phyloP scores from a whole-genome alignment of 805 yeast genomes.

The Candida loeiensis region DNA sequence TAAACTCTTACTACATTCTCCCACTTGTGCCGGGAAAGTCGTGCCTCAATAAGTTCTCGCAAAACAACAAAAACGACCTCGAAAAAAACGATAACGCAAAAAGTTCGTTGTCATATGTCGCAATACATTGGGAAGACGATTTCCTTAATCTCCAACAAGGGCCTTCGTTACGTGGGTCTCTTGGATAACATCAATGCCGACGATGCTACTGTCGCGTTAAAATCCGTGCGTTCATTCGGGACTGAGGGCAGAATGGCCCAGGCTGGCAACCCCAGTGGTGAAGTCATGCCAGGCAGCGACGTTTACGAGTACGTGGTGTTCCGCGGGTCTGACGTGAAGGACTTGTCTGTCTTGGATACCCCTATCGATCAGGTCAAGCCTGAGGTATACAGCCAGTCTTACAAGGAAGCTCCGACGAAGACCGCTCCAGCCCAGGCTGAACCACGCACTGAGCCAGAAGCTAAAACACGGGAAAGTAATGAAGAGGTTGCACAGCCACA shows the following conservation, averaged over 20 bases:
- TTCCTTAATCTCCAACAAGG: conserved; percentile 72
- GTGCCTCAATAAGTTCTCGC: not conserved
- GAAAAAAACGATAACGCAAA: not conserved
- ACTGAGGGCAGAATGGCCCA: conserved; percentile 79
- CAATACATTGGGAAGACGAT: conserved; percentile 90
- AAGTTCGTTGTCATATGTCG: conserved; percentile 53
- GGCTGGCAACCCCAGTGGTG: conserved; percentile 58
- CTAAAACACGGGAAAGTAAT: too few relatives aligned
- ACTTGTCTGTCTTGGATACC: conserved; percentile 75
- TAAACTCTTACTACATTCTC: not conserved
- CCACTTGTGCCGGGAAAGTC: not conserved
- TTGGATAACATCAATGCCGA: conserved; percentile 85
- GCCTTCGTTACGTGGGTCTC: conserved; percentile 85
- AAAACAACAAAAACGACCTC: not conserved
- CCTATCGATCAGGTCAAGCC: conserved; percentile 64
- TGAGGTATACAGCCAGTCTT: conserved; percentile 29
- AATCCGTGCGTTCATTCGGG: conserved; percentile 78
- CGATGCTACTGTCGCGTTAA: conserved; percentile 82
- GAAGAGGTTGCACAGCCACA: conserved; percentile 12
- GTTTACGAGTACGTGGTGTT: conserved; percentile 76
- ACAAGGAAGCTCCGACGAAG: conserved; percentile 6
- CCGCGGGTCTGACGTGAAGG: conserved; percentile 90
- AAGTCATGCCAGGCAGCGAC: conserved; percentile 67
- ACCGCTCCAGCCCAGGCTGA: conserved; percentile 6
- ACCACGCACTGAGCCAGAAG: conserved; percentile 10